Evolutionary conservation across 2,329 filamentous ascomycete genomes (phyloP).

Genomic region (Stagonosporopsis chrysanthemi): DNA sequence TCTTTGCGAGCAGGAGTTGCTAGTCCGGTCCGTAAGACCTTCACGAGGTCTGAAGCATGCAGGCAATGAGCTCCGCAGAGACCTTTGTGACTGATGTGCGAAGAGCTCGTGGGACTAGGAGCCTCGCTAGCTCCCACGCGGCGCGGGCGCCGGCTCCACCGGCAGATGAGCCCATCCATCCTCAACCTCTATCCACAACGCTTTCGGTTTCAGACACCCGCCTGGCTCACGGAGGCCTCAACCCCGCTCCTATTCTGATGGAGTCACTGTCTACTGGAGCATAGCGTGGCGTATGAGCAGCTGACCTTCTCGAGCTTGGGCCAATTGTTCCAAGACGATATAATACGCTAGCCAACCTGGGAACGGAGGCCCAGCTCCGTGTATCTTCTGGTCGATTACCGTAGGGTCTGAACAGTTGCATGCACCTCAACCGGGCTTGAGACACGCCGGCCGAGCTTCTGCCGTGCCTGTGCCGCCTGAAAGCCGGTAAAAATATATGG

Average conservation of each 20-base stretch:
- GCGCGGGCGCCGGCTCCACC: slow-evolving; percentile 5
- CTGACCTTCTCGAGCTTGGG: slow-evolving; percentile 1
- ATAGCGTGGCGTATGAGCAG: background rate
- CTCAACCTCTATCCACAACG: slow-evolving; percentile 1
- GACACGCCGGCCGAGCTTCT: slow-evolving; percentile 11
- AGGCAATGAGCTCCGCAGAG: background rate
- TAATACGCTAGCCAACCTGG: slow-evolving; percentile 4
- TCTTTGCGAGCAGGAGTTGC: background rate
- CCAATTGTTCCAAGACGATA: slow-evolving; percentile 1
- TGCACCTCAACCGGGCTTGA: slow-evolving; percentile 11
- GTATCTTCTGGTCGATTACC: slow-evolving; percentile 1
- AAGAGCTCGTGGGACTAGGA: background rate
- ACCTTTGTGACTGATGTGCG: background rate
- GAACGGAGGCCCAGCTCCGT: slow-evolving; percentile 11
- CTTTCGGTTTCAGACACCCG: slow-evolving; percentile 6
- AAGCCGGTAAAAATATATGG: slow-evolving; percentile 11
- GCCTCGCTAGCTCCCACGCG: background rate
- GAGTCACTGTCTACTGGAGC: slow-evolving; percentile 5
- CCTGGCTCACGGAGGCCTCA: slow-evolving; percentile 11
- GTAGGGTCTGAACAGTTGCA: slow-evolving; percentile 7
- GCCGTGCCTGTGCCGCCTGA: slow-evolving; percentile 14
- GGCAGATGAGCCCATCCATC: slow-evolving; percentile 1
- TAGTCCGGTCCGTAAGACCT: background rate
- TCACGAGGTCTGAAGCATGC: background rate
- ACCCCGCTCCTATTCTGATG: slow-evolving; percentile 12